phyloP scores from a whole-genome alignment of 2,329 filamentous ascomycete genomes.

The Paracamarosporium sp. region DNA sequence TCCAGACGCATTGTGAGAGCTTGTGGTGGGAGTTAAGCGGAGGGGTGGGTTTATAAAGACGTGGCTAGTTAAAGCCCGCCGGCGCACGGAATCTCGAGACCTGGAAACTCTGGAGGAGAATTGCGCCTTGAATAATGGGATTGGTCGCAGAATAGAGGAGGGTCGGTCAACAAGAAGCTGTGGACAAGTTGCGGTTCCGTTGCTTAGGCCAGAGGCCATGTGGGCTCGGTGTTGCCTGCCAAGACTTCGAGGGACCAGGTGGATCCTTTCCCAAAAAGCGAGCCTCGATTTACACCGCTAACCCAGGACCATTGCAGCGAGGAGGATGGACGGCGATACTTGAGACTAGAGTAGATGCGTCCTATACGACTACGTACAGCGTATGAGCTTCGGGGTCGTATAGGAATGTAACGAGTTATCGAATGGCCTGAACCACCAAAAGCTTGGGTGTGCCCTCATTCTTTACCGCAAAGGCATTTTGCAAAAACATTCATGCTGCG shows the following conservation, averaged over 20 bases:
- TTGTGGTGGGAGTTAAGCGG: constrained; percentile 29
- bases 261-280: constrained; percentile 25
- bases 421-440: too few species aligned
- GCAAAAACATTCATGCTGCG: background rate
- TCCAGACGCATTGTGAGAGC: constrained; percentile 52
- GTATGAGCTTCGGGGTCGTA: too few species aligned
- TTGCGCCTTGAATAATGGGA: background rate
- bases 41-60: constrained; percentile 40
- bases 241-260: constrained; percentile 37
- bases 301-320: background rate
- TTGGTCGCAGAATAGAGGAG: constrained; percentile 5
- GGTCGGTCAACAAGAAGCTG: background rate
- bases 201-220: constrained; percentile 9
- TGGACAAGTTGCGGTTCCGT: constrained; percentile 13
- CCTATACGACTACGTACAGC: too few species aligned
- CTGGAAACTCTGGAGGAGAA: background rate
- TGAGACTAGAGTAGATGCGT: background rate
- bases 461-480: background rate
- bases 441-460: too few species aligned
- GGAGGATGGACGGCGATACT: background rate
- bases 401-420: too few species aligned
- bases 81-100: constrained; percentile 18
- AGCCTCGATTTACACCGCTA: constrained; percentile 15
- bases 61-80: constrained; percentile 49
- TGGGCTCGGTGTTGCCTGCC: constrained; percentile 38